Base-by-base conservation (phyloP, 2,329 filamentous ascomycete species). In the Colletotrichum trifolii region DNA sequence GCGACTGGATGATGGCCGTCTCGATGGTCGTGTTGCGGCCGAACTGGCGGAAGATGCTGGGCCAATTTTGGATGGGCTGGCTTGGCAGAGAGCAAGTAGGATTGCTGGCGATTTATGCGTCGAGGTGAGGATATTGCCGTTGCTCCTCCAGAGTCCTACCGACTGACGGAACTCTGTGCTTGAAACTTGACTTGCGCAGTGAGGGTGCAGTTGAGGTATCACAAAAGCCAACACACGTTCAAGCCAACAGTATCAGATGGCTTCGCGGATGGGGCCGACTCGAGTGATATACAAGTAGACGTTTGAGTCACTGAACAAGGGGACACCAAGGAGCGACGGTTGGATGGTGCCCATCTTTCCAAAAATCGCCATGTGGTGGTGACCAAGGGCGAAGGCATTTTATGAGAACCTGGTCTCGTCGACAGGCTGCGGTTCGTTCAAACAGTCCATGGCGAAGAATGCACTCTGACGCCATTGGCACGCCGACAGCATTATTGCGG, bases 311-410 rank as follows among this genome's bases (percentile, higher is more conserved):
- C 64, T 59, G 60, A 50, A 66, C 69, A 70, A 71, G 70, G 70
- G 69, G 68, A 71, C 70, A 71, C 70, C 69, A 68, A 67, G 67
- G 69, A 71, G 69, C 58, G 61, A 70, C 57, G 58, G 58, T 49
- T 64, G 56, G 42, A 71, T 71, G 70, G 70, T 71, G 70, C 68
- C 70, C 70, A 68, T 71, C 70, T 70, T 70, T 70, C 68, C 63
- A 67, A 61, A 70, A 67, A 17, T 36, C 60, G 65, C 67, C 63
- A 62, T 70, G 64, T 33, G 15, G 60, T 66, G 60, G 56, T 64
- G 63, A 49, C 57, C 47, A 54, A 61, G 57, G 55, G 12, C 33
- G 56, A 38, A 59, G 60, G 60, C 54, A 67, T 65, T 68, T 68
- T 66, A 67, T 57, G 42, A 46, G 17, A 65, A 62, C 52, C 64